phyloP scores from a whole-genome alignment of 2,329 filamentous ascomycete species.

The Cucurbitaria berberidis region DNA sequence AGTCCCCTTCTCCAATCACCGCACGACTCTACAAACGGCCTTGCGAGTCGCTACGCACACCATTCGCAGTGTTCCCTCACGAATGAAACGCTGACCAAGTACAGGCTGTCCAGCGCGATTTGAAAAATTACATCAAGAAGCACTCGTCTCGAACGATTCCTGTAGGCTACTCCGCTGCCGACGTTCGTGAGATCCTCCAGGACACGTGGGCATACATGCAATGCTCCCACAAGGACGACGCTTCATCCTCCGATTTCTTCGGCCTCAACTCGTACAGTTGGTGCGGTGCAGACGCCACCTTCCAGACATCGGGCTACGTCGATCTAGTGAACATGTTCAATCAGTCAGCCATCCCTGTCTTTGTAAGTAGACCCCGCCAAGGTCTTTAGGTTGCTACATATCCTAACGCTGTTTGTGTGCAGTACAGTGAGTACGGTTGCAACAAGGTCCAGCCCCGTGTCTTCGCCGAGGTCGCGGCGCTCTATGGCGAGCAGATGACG shows the following conservation, averaged over 20 bases:
- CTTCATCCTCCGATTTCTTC: conserved; percentile 74
- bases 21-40: not conserved
- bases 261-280: conserved; percentile 79
- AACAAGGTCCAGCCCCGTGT: conserved; percentile 68
- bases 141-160: conserved; percentile 65
- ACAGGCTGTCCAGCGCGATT: conserved; percentile 66
- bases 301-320: conserved; percentile 65
- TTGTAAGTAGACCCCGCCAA: conserved; percentile 56
- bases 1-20: not conserved
- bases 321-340: conserved; percentile 69
- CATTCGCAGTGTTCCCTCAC: not conserved
- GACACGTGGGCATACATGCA: conserved; percentile 80
- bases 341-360: conserved; percentile 72
- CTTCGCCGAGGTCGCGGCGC: conserved; percentile 76
- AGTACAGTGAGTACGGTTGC: conserved; percentile 81
- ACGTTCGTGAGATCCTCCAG: conserved; percentile 74
- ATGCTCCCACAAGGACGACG: conserved; percentile 63
- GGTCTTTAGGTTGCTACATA: no score
- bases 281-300: conserved; percentile 72
- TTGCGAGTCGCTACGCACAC: not conserved
- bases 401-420: not conserved
- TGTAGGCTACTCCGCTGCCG: conserved; percentile 74
- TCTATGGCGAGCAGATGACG: conserved; percentile 76
- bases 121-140: conserved; percentile 71
- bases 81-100: not conserved